A percentile compares a stretch with the other conserved stretches of the same genome.
These are phyloP conservation scores for Dipsacomyces acuminosporus DNA, from an alignment of 371 early-diverging fungal genomes.

Conservation along the genomic window DNA sequence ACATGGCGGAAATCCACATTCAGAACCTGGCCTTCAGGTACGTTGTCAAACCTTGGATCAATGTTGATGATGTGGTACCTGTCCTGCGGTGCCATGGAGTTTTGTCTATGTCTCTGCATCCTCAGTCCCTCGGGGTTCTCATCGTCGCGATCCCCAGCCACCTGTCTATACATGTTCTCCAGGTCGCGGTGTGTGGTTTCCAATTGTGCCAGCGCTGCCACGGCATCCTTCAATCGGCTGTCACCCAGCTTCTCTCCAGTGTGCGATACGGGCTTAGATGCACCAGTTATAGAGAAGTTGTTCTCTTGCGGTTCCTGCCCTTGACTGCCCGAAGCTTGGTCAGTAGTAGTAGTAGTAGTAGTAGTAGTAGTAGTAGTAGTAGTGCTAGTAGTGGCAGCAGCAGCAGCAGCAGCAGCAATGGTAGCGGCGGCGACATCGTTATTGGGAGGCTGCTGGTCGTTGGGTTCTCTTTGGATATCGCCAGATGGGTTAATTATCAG, in stretches of 20 bases:
- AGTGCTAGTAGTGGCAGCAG: neutral
- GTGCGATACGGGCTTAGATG: no score
- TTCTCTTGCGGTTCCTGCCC: no score
- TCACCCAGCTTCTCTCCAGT: no score
- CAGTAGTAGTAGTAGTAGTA: no score
- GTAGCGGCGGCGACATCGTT: neutral
- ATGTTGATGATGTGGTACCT: conserved; percentile 43
- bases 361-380: neutral
- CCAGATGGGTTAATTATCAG: conserved; percentile 11
- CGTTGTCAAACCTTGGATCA: conserved; percentile 25
- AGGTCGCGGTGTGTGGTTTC: conserved; percentile 22
- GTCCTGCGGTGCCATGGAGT: conserved; percentile 25
- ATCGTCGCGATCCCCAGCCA: conserved; percentile 19
- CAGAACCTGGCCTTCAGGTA: conserved; percentile 20
- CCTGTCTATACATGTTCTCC: conserved; percentile 31
- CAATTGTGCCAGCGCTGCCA: conserved; percentile 10
- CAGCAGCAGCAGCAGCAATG: neutral
- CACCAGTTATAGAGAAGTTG: no score
- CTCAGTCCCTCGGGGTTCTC: conserved; percentile 18
- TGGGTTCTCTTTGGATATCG: neutral
- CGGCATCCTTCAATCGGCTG: no score
- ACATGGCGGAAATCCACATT: conserved; percentile 31
- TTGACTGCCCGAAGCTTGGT: no score
- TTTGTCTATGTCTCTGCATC: conserved; percentile 10
- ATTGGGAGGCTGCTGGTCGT: neutral